Evolutionary conservation across 1,139 yeast species (phyloP).

Genomic region (Suhomyces wounanorum): DNA sequence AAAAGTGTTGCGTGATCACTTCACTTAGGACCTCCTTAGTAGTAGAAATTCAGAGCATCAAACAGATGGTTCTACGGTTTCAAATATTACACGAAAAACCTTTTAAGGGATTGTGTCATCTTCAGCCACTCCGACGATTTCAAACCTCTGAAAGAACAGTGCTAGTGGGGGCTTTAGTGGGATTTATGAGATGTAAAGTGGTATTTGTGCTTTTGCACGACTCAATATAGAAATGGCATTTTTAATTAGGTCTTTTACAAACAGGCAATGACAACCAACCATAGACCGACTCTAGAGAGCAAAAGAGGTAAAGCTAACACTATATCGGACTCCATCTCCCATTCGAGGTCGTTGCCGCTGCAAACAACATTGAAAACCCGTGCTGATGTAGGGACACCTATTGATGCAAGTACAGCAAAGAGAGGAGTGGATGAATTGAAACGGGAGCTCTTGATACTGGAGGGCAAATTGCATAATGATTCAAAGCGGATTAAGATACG

Average conservation of each 20-base stretch:
- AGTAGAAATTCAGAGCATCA: no score
- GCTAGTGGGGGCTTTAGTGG: no score
- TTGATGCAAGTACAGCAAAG: constrained; percentile 13
- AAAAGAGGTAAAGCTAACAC: constrained; percentile 66
- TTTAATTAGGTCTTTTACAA: neutral
- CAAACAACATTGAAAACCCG: constrained; percentile 69
- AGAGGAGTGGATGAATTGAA: constrained; percentile 22
- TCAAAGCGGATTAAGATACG: constrained; percentile 1
- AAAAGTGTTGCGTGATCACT: no score
- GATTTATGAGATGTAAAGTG: neutral
- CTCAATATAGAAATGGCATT: neutral
- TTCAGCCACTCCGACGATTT: no score
- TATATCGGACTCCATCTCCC: constrained; percentile 52
- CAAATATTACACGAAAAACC: no score
- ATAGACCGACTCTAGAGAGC: constrained; percentile 86
- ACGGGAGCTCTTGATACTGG: constrained; percentile 25
- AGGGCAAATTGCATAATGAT: constrained; percentile 11
- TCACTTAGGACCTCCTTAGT: no score
- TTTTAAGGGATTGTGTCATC: no score
- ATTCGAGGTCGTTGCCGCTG: constrained; percentile 70
- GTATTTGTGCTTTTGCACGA: neutral
- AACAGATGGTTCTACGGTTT: no score
- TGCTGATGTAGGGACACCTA: constrained; percentile 27
- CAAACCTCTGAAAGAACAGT: no score
- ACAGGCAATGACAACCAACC: constrained; percentile 71